Evolutionary conservation across 2,329 filamentous ascomycete genomes (phyloP).

Genomic region (Microdochium nivale): DNA sequence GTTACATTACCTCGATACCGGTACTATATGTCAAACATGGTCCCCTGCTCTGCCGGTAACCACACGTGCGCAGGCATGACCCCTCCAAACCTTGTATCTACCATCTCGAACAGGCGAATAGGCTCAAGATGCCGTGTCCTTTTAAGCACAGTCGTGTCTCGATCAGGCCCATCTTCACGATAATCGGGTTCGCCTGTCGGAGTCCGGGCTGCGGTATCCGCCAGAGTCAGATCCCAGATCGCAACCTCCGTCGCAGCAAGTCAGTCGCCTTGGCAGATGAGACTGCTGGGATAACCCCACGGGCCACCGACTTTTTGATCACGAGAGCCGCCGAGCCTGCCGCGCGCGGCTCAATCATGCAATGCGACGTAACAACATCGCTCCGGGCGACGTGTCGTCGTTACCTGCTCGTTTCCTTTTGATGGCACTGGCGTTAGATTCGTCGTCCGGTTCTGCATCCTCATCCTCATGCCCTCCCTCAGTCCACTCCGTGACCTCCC

Average conservation of each 20-base stretch:
- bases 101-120: too few relatives aligned
- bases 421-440: slow-evolving; percentile 26
- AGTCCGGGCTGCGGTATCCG: too few relatives aligned
- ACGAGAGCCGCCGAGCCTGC: neutral
- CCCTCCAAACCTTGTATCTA: too few relatives aligned
- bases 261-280: neutral
- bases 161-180: too few relatives aligned
- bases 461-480: slow-evolving; percentile 27
- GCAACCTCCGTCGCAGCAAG: too few relatives aligned
- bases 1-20: neutral
- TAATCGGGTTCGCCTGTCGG: too few relatives aligned
- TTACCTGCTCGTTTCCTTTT: slow-evolving; percentile 46
- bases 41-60: neutral
- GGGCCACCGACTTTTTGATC: neutral
- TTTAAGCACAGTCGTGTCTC: too few relatives aligned
- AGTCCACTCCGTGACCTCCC: slow-evolving; percentile 75
- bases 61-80: neutral
- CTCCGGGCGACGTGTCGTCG: slow-evolving; percentile 13
- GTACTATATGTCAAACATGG: neutral
- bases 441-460: slow-evolving; percentile 24
- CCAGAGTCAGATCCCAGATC: too few relatives aligned
- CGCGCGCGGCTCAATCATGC: neutral
- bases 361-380: neutral
- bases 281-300: neutral
- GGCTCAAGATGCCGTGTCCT: too few relatives aligned